Evolutionary conservation across 2,329 filamentous ascomycete genomes (phyloP).

Genomic region (Trichoderma guizhouense): DNA sequence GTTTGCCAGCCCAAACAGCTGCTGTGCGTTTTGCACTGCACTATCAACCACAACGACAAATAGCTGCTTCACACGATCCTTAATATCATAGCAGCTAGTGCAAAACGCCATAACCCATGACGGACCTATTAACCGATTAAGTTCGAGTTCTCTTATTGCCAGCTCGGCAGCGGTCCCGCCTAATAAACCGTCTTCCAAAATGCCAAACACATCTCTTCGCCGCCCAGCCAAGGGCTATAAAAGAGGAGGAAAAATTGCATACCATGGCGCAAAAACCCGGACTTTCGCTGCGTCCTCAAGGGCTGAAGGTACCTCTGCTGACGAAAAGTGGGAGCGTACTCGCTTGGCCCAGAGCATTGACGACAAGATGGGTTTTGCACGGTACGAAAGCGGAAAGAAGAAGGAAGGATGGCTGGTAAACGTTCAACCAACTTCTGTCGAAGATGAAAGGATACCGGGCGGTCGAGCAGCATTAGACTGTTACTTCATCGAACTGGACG

Average conservation of each 20-base stretch:
- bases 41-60: not conserved
- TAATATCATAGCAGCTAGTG: not conserved
- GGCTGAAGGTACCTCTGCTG: constrained; percentile 81
- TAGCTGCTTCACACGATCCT: not conserved
- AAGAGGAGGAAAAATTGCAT: constrained; percentile 65
- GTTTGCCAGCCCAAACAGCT: not conserved
- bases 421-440: constrained; percentile 82
- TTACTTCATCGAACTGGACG: constrained; percentile 91
- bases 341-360: constrained; percentile 85
- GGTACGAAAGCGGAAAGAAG: constrained; percentile 81
- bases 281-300: constrained; percentile 77
- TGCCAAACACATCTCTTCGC: constrained; percentile 60
- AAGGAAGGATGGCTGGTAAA: constrained; percentile 93
- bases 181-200: constrained; percentile 31
- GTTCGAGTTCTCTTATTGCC: constrained; percentile 20
- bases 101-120: constrained; percentile 21
- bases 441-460: constrained; percentile 79
- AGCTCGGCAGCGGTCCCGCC: not conserved
- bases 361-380: constrained; percentile 88
- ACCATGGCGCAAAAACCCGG: constrained; percentile 67
- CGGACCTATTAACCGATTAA: constrained; percentile 17
- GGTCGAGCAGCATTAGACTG: constrained; percentile 91
- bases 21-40: not conserved
- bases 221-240: constrained; percentile 64
- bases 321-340: constrained; percentile 87